Evolutionary conservation across 331 rosid species (phyloP), one percentile per base, ranked within the genome.

Genomic region (Rosa hybrid): DNA sequence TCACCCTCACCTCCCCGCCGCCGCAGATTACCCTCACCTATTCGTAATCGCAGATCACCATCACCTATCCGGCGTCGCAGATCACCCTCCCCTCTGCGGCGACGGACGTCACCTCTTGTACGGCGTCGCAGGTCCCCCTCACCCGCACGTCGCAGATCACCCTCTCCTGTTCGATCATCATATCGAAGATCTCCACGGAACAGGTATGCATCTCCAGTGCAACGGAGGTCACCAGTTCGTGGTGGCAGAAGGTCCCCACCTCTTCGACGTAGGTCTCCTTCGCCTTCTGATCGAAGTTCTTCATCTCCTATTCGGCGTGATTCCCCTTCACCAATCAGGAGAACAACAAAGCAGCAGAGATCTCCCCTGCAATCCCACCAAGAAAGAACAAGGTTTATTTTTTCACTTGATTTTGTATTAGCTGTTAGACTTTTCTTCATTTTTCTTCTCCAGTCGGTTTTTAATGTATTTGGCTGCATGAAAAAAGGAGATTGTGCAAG

Each of bases 241-340:
- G 50, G 73, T 4, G 79, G 84, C 82, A 90, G 81, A 77, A 86
- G 86, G 72, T 78, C 83, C n/a, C 56, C 76, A 30, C 84, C 83
- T 74, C 85, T 65, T 49, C 83, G 42, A 2, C 85, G n/a, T 45
- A 80, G 90, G 79, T 89, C 94, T 83, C 84, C 79, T 70, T 84
- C 93, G 12, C 86, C 78, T 30, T 64, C 81, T 80, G 89, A 49
- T 63, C 84, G 81, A 82, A 84, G 87, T 83, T 91, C 92, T 60
- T 85, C 80, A 68, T 94, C 94, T 63, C 89, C 92, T 21, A 1
- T 74, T 42, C 84, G 23, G 64, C 81, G 4, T 62, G 82, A 59
- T 59, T 86, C 90, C 86, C 90, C 74, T 54, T 90, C 88, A 21
- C 89, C 86, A 56, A 65, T 71, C 34, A 62, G 78, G 88, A 84